phyloP scores from a whole-genome alignment of 345 rosid genomes.

The Ailanthus altissimus region DNA sequence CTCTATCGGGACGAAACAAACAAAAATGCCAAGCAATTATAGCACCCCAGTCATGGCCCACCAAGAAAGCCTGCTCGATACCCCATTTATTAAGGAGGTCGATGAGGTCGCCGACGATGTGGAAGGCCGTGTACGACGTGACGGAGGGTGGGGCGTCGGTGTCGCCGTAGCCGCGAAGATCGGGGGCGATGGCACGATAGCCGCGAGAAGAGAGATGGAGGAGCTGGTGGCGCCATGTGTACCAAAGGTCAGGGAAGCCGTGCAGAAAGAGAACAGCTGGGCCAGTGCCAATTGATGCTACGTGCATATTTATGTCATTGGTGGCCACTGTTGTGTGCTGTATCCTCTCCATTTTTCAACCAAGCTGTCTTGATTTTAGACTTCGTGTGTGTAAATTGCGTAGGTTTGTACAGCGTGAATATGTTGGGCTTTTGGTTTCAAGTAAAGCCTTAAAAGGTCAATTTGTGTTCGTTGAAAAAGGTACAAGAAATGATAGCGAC shows the following conservation, averaged over 20 bases:
- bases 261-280: conserved; percentile 37
- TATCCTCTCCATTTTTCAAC: conserved; percentile 9
- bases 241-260: conserved; percentile 49
- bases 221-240: conserved; percentile 46
- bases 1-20: conserved; percentile 29
- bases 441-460: too few species aligned
- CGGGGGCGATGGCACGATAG: conserved; percentile 39
- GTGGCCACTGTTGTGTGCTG: conserved; percentile 9
- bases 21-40: conserved; percentile 14
- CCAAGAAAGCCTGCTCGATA: conserved; percentile 10
- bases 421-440: too few species aligned
- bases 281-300: conserved; percentile 25
- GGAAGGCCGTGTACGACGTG: conserved; percentile 31
- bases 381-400: not conserved
- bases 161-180: conserved; percentile 44
- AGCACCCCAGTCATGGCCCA: conserved; percentile 26
- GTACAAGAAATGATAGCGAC: too few species aligned
- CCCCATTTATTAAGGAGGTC: conserved; percentile 30
- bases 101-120: conserved; percentile 35
- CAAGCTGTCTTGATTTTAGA: too few species aligned
- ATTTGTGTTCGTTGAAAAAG: too few species aligned
- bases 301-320: conserved; percentile 17
- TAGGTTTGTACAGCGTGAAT: too few species aligned
- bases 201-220: conserved; percentile 31
- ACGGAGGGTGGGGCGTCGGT: conserved; percentile 32